A percentile compares a stretch with the other conserved stretches of the same genome.
These are phyloP conservation scores for Hanseniaspora valbyensis DNA, from an alignment of 805 yeast species.

Conservation along the genomic window DNA sequence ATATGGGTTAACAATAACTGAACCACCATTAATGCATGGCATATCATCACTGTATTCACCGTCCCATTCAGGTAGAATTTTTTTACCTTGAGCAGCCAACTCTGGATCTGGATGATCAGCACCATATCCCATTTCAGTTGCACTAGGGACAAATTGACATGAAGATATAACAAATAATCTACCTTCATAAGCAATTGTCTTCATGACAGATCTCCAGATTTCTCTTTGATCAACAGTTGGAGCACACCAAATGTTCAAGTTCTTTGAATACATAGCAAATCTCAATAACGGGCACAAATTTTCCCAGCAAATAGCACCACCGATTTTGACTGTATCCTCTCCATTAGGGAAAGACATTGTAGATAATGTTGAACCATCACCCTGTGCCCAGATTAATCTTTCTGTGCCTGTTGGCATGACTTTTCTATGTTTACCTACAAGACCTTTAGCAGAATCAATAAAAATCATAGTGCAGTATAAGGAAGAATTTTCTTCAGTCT, in stretches of 20 bases:
- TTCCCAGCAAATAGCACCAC: slow-evolving; percentile 42
- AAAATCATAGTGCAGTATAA: slow-evolving; percentile 35
- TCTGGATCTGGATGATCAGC: slow-evolving; percentile 22
- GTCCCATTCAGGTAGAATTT: slow-evolving; percentile 20
- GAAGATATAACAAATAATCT: slow-evolving; percentile 34
- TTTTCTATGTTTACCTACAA: slow-evolving; percentile 34
- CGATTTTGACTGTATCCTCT: slow-evolving; percentile 30
- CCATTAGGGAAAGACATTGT: slow-evolving; percentile 25
- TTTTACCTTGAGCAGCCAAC: slow-evolving; percentile 17
- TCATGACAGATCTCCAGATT: slow-evolving; percentile 36
- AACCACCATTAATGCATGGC: slow-evolving; percentile 34
- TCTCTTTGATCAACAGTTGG: slow-evolving; percentile 39
- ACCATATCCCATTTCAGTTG: slow-evolving; percentile 22
- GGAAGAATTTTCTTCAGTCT: slow-evolving; percentile 27
- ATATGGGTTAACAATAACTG: slow-evolving; percentile 33
- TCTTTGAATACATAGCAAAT: slow-evolving; percentile 35
- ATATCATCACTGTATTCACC: slow-evolving; percentile 27
- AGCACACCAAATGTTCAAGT: slow-evolving; percentile 34
- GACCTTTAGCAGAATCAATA: slow-evolving; percentile 26
- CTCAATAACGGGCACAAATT: slow-evolving; percentile 35
- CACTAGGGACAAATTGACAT: slow-evolving; percentile 32
- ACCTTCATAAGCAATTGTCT: slow-evolving; percentile 35
- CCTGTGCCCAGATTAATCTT: slow-evolving; percentile 37
- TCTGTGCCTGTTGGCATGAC: slow-evolving; percentile 38
- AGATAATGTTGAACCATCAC: slow-evolving; percentile 37